Base-by-base conservation (phyloP, 768 basidiomycete species). In the Suillus discolor region DNA sequence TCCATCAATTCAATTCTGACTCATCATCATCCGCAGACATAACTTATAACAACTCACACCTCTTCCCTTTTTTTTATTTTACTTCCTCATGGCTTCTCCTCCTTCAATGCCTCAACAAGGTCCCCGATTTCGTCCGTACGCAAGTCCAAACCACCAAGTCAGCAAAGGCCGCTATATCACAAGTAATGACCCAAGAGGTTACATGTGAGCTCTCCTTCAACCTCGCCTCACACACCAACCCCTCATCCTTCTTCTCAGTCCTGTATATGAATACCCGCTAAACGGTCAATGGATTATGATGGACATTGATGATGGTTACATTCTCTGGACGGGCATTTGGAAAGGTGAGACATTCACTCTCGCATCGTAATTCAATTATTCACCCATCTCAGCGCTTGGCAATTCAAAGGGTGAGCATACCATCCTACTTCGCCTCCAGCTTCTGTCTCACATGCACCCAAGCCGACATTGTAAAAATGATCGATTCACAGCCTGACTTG, bases 211-310 rank as follows among this genome's bases (percentile, higher is more conserved):
- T 4, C 39, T 55, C 23, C 41, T 47, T 23, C 57, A 62, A 7
- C 4, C 31, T 25, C 60, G 18, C 49, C 18, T 15, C 47, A 18
- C 25, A 20, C 45, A 4, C 42, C 57, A n/a, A 1, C 1, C 42
- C 68, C 31, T 31, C 31, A 31, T 31, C 68, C 70, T 68, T 51
- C 70, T 23, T 23, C 23, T 15, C 6, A 83, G 93, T 63, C 92
- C 93, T 15, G 94, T 96, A 13, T 95, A 92, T 72, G 94, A 96
- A 74, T 96, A 94, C 71, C 92, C 92, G 2, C 82, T 96, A 64
- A 93, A 93, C 68, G 91, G 89, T 25, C 93, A 95, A 72, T 94
- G 93, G 91, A 92, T 96, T 72, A 95, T 96, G 94, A 93, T 95
- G 87, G 94, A 96, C 79, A 91, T 93, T 73, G 94, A 96, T 74